Evolutionary conservation across 148 eudicot species (phyloP).

Genomic region (Vaccinium myrtillus): DNA sequence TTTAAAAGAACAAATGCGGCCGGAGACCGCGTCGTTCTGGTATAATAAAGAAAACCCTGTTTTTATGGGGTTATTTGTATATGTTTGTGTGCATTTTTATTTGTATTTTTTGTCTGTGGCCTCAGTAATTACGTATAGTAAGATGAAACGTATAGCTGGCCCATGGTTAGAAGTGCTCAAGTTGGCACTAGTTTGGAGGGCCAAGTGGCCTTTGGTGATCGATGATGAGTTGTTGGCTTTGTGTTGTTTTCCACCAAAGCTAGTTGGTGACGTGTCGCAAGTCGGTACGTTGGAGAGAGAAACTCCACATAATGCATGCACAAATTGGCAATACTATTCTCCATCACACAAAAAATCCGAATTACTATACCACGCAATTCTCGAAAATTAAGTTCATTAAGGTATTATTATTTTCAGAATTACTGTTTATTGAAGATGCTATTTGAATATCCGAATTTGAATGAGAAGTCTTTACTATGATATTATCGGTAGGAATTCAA

Average conservation of each 20-base stretch:
- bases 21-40: not conserved
- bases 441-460: too few relatives aligned
- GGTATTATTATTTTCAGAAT: not conserved
- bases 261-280: not conserved
- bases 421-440: not conserved
- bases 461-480: too few relatives aligned
- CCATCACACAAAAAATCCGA: not conserved
- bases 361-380: not conserved
- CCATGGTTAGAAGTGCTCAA: not conserved
- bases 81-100: not conserved
- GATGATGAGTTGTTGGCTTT: not conserved
- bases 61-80: not conserved
- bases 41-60: not conserved
- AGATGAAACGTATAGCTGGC: not conserved
- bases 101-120: not conserved
- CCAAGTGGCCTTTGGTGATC: constrained; percentile 17
- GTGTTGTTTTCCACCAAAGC: constrained; percentile 9
- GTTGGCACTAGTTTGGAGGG: constrained; percentile 5
- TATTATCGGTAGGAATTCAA: too few relatives aligned
- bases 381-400: not conserved
- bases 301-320: not conserved
- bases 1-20: not conserved
- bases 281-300: not conserved
- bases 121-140: not conserved
- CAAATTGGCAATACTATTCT: not conserved